Evolutionary conservation across 805 yeast species (phyloP).

Genomic region (Pichia thaimueangensis): DNA sequence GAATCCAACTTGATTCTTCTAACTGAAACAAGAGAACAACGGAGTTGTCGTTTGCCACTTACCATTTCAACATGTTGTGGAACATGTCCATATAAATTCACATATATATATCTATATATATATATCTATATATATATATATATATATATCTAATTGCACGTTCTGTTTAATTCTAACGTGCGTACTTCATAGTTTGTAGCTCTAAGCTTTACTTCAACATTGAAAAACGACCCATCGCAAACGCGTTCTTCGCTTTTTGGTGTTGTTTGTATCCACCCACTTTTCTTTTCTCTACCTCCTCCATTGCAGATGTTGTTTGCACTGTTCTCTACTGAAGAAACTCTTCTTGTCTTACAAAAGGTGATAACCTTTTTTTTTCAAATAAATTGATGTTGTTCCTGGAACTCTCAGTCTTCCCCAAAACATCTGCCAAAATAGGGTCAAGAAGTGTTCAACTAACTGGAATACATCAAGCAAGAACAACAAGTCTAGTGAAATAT

Average conservation of each 20-base stretch:
- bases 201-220: too few relatives aligned
- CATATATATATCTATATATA: background rate
- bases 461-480: slow-evolving; percentile 3
- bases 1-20: slow-evolving; percentile 1
- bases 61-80: slow-evolving; percentile 1
- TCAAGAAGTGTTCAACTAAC: background rate
- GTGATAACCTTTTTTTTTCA: too few relatives aligned
- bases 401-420: slow-evolving; percentile 1
- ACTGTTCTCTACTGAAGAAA: background rate
- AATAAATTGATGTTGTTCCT: slow-evolving; percentile 4
- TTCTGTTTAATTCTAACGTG: too few relatives aligned
- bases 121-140: background rate
- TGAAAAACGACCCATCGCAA: too few relatives aligned
- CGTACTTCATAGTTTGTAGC: too few relatives aligned
- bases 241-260: too few relatives aligned
- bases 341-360: too few relatives aligned
- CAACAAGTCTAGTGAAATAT: slow-evolving; percentile 4
- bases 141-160: background rate
- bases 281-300: too few relatives aligned
- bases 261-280: too few relatives aligned
- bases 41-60: too few relatives aligned
- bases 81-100: too few relatives aligned
- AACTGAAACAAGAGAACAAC: background rate
- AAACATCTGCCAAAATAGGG: background rate
- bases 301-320: too few relatives aligned